Evolutionary conservation across 2,329 filamentous ascomycete species (phyloP).

Genomic region (Neonectria magnoliae): DNA sequence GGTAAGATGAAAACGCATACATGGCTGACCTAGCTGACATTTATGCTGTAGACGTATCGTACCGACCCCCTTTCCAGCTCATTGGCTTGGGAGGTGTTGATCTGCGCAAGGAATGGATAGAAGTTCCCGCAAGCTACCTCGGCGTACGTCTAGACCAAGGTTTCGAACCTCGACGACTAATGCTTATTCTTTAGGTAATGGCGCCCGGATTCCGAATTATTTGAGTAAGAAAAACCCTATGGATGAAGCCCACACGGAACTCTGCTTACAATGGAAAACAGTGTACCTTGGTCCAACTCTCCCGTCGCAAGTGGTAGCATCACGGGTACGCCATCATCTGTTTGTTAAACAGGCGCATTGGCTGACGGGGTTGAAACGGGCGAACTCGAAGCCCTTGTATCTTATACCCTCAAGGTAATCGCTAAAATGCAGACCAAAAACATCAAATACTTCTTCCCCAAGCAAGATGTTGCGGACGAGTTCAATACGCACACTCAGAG

Average conservation of each 20-base stretch:
- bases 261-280: too few relatives aligned
- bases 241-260: too few relatives aligned
- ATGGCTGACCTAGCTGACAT: not conserved
- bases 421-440: slow-evolving; percentile 8
- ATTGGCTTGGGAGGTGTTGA: not conserved
- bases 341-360: too few relatives aligned
- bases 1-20: not conserved
- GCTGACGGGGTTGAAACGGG: not conserved
- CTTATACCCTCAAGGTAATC: not conserved
- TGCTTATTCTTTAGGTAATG: not conserved
- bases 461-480: slow-evolving; percentile 1
- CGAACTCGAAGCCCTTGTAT: not conserved
- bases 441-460: slow-evolving; percentile 6
- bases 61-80: slow-evolving; percentile 1
- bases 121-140: not conserved
- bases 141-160: not conserved
- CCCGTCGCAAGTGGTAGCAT: not conserved
- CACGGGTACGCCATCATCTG: not conserved
- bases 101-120: not conserved
- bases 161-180: not conserved
- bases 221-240: too few relatives aligned
- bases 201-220: too few relatives aligned
- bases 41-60: not conserved
- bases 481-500: slow-evolving; percentile 4
- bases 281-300: too few relatives aligned